Conservation (phyloP, 2,329 filamentous ascomycete species). For the Arthrobotrys iridis region DNA sequence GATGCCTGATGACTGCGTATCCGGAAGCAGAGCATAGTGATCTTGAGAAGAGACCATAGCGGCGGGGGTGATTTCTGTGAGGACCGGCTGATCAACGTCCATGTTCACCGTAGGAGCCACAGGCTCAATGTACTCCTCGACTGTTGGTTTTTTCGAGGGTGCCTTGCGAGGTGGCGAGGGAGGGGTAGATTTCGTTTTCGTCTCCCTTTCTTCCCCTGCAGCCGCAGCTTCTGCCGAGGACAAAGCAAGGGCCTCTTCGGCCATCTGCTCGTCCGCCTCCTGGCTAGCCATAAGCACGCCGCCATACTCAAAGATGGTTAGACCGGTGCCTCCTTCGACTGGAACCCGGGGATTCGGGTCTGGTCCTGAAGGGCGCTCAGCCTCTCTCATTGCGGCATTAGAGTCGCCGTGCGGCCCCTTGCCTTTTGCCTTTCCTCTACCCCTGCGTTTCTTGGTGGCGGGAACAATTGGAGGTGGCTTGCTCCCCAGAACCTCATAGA, state of each 20-base stretch:
- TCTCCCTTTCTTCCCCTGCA: slow-evolving; percentile 10
- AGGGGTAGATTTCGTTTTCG: slow-evolving; percentile 11
- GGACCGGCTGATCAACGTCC: slow-evolving; percentile 43
- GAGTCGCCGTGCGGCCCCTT: slow-evolving; percentile 42
- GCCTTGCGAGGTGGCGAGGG: slow-evolving; percentile 16
- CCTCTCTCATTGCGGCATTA: slow-evolving; percentile 48
- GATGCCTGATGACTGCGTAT: slow-evolving; percentile 41
- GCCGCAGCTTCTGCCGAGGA: slow-evolving; percentile 22
- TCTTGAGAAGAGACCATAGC: slow-evolving; percentile 37
- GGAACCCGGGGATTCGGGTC: slow-evolving; percentile 46
- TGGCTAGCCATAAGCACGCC: slow-evolving; percentile 48
- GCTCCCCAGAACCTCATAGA: slow-evolving; percentile 52
- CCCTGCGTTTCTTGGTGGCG: slow-evolving; percentile 52
- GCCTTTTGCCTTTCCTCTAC: slow-evolving; percentile 47
- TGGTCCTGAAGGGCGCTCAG: slow-evolving; percentile 46
- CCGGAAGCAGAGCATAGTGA: slow-evolving; percentile 38
- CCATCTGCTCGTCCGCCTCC: slow-evolving; percentile 52
- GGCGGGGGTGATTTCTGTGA: slow-evolving; percentile 28
- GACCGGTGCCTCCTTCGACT: slow-evolving; percentile 46
- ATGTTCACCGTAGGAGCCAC: slow-evolving; percentile 5
- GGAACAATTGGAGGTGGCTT: slow-evolving; percentile 52
- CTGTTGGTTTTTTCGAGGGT: slow-evolving; percentile 11
- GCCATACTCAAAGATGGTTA: slow-evolving; percentile 54
- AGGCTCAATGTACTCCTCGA: slow-evolving; percentile 47
- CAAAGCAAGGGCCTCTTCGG: slow-evolving; percentile 37